phyloP scores from a whole-genome alignment of 768 basidiomycete genomes.

The Exidia glandulosa region DNA sequence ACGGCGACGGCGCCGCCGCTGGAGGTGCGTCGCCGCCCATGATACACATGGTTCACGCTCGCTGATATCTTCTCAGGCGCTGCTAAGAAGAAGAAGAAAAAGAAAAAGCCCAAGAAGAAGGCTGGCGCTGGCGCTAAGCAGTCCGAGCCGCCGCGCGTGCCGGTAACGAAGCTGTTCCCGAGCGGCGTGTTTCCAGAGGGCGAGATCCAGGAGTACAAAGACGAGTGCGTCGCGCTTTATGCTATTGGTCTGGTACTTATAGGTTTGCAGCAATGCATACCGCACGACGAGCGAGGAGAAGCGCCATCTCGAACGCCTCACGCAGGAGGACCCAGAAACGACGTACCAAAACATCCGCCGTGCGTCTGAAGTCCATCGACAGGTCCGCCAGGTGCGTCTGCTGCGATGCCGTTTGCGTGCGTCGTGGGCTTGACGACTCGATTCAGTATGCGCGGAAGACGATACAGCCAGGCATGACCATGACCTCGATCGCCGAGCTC shows the following conservation, averaged over 20 bases:
- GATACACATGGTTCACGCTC: too few species aligned
- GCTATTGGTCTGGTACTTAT: background rate
- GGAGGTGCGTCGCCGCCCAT: too few species aligned
- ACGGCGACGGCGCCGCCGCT: too few species aligned
- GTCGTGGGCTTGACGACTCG: background rate
- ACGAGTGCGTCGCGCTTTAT: constrained; percentile 76
- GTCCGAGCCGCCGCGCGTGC: constrained; percentile 82
- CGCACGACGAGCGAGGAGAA: constrained; percentile 87
- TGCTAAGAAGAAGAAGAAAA: constrained; percentile 96
- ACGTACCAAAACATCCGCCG: constrained; percentile 86
- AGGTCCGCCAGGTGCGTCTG: constrained; percentile 49
- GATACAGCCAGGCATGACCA: constrained; percentile 87
- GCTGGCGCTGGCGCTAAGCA: constrained; percentile 51
- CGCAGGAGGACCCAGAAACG: constrained; percentile 66
- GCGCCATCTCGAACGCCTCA: constrained; percentile 66
- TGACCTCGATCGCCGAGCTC: constrained; percentile 87
- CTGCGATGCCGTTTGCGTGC: background rate
- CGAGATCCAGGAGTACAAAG: constrained; percentile 81
- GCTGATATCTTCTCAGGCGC: too few species aligned
- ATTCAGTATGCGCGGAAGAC: constrained; percentile 51
- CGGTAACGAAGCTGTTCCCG: constrained; percentile 79
- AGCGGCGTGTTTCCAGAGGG: constrained; percentile 85
- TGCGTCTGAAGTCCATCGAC: constrained; percentile 92
- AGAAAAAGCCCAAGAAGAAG: constrained; percentile 78
- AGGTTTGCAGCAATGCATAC: constrained; percentile 60